These are phyloP conservation scores for Skeletonema potamos DNA, from an alignment of 108 stramenopile genomes.

Conservation along the genomic window DNA sequence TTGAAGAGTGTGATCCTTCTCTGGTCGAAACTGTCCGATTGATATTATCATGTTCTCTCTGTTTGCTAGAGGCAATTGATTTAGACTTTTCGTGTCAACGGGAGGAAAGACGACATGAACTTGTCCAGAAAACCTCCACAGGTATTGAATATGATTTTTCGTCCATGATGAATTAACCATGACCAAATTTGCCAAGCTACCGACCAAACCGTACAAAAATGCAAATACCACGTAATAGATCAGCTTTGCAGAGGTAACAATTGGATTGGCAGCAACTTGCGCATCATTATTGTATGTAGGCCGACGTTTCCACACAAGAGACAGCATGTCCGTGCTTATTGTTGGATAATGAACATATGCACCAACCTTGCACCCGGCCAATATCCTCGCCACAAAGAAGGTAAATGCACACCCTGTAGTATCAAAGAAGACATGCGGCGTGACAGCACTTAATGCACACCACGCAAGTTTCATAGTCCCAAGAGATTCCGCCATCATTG, in stretches of 20 bases:
- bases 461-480: slow-evolving; percentile 82
- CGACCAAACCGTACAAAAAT: slow-evolving; percentile 72
- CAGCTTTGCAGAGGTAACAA: slow-evolving; percentile 76
- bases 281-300: slow-evolving; percentile 81
- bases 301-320: slow-evolving; percentile 78
- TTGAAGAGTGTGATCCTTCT: slow-evolving; percentile 96
- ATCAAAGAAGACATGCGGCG: slow-evolving; percentile 91
- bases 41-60: slow-evolving; percentile 72
- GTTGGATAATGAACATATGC: slow-evolving; percentile 99
- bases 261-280: slow-evolving; percentile 45
- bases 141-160: slow-evolving; percentile 68
- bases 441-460: slow-evolving; percentile 51
- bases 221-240: slow-evolving; percentile 92
- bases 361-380: slow-evolving; percentile 63
- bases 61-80: slow-evolving; percentile 21
- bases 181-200: slow-evolving; percentile 77
- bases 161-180: slow-evolving; percentile 99
- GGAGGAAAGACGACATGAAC: slow-evolving; percentile 89
- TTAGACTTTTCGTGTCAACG: slow-evolving; percentile 70
- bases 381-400: slow-evolving; percentile 72
- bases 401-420: slow-evolving; percentile 97
- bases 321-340: slow-evolving; percentile 96
- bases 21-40: slow-evolving; percentile 98
- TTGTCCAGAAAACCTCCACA: slow-evolving; percentile 61
- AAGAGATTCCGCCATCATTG: slow-evolving; percentile 86